Percentiles rank a stretch among this genome's conserved stretches.
These are phyloP conservation scores for Ustilago shanxiensis DNA, from an alignment of 1,284 basidiomycete species.

Conservation along the genomic window DNA sequence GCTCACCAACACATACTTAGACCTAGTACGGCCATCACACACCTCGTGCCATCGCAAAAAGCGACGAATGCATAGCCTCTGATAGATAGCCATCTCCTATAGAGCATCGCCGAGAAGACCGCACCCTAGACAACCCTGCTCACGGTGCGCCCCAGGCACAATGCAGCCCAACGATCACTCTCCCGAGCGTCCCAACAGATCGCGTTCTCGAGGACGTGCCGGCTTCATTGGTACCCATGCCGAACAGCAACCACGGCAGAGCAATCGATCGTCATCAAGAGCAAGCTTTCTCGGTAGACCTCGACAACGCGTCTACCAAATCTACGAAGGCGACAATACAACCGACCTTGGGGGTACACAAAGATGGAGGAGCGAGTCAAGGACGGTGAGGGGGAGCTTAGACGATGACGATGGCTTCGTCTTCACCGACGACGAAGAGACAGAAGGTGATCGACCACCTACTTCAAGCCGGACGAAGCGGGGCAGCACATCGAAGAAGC, in stretches of 20 bases:
- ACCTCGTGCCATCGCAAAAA: neutral
- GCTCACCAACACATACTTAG: no score
- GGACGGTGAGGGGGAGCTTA: conserved; percentile 39
- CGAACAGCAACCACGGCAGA: conserved; percentile 13
- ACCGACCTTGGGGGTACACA: neutral
- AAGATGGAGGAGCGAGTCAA: conserved; percentile 39
- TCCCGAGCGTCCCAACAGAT: conserved; percentile 22
- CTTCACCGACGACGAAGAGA: conserved; percentile 34
- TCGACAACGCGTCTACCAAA: conserved; percentile 44
- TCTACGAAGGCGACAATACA: conserved; percentile 14
- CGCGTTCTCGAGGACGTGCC: conserved; percentile 33
- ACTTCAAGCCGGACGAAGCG: neutral
- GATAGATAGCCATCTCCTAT: neutral
- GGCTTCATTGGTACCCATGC: conserved; percentile 25
- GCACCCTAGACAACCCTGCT: neutral
- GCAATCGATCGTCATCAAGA: conserved; percentile 36
- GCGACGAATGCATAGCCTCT: neutral
- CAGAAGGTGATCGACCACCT: neutral
- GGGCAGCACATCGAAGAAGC: conserved; percentile 6
- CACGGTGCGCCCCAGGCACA: neutral
- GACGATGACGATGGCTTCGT: conserved; percentile 40
- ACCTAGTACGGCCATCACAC: neutral
- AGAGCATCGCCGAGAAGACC: neutral
- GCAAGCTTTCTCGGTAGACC: conserved; percentile 48
- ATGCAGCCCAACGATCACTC: conserved; percentile 12